These are phyloP conservation scores for Podospora bellae-mahoneyi DNA, from an alignment of 495 filamentous ascomycete species.

Conservation along the genomic window DNA sequence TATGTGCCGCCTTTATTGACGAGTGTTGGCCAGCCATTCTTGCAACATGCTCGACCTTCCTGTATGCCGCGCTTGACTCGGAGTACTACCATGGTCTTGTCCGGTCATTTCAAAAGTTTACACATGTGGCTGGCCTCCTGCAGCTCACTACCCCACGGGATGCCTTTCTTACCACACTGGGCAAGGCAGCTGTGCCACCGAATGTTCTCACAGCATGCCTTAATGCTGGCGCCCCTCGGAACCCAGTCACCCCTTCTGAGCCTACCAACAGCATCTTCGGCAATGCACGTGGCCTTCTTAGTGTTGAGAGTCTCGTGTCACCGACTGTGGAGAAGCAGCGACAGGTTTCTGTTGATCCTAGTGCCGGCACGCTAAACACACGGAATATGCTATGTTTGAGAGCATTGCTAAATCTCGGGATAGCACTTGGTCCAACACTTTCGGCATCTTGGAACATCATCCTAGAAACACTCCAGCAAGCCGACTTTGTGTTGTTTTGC, in stretches of 20 bases:
- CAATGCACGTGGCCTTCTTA: constrained; percentile 62
- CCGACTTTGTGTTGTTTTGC: constrained; percentile 76
- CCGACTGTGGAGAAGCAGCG: constrained; percentile 48
- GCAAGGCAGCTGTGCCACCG: constrained; percentile 84
- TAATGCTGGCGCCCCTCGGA: constrained; percentile 40
- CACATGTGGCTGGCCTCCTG: constrained; percentile 88
- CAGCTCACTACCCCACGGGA: constrained; percentile 81
- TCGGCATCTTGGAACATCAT: constrained; percentile 84
- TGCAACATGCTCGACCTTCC: constrained; percentile 88
- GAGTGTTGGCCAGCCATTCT: constrained; percentile 94
- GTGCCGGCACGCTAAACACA: constrained; percentile 64
- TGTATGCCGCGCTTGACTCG: constrained; percentile 87
- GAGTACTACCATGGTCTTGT: constrained; percentile 92
- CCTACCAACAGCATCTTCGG: constrained; percentile 50
- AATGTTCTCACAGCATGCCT: constrained; percentile 63
- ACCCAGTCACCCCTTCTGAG: constrained; percentile 44
- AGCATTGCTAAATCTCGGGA: constrained; percentile 88
- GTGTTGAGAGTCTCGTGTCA: constrained; percentile 59
- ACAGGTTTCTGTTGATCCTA: constrained; percentile 51
- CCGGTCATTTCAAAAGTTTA: constrained; percentile 91
- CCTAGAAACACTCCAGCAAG: constrained; percentile 85
- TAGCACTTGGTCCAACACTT: constrained; percentile 86
- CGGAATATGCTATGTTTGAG: constrained; percentile 86
- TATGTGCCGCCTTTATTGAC: constrained; percentile 77
- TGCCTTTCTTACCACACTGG: constrained; percentile 89